Percentiles rank a stretch among this genome's conserved stretches.
These are phyloP conservation scores for Aureobasidium namibiae DNA, from an alignment of 2,329 filamentous ascomycete species.

Conservation along the genomic window DNA sequence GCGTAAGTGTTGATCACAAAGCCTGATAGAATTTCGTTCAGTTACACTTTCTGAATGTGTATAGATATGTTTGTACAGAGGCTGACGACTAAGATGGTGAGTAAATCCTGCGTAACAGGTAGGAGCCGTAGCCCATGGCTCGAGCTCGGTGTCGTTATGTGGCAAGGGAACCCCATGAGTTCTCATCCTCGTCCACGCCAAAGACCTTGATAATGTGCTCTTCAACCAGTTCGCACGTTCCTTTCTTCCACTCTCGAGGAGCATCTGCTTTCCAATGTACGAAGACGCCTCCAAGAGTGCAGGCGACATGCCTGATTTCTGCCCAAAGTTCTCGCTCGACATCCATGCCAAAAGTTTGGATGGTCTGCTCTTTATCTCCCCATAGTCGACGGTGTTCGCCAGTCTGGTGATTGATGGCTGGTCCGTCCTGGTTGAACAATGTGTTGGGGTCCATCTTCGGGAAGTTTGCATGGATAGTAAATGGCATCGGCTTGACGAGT, in stretches of 20 bases:
- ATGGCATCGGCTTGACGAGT: constrained; percentile 15
- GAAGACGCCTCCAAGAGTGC: constrained; percentile 17
- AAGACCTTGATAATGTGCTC: constrained; percentile 11
- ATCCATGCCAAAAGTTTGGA: constrained; percentile 21
- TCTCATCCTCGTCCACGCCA: neutral
- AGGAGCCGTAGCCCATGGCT: neutral
- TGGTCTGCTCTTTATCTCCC: constrained; percentile 17
- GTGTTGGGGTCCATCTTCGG: constrained; percentile 26
- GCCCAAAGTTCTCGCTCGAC: constrained; percentile 21
- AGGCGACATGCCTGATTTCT: constrained; percentile 18
- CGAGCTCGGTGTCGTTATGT: neutral
- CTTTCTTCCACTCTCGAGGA: neutral
- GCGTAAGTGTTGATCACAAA: neutral
- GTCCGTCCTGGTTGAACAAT: constrained; percentile 19
- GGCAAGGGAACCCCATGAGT: neutral
- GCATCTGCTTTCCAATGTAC: constrained; percentile 16
- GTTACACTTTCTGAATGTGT: neutral
- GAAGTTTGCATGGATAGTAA: constrained; percentile 23
- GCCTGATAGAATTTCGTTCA: neutral
- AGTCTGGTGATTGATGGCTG: constrained; percentile 16
- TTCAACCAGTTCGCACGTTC: constrained; percentile 11
- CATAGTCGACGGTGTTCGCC: constrained; percentile 19
- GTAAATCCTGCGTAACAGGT: neutral
- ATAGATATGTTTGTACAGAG: neutral
- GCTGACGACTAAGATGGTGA: neutral